A percentile compares a stretch with the other conserved stretches of the same genome.
These are phyloP conservation scores for Toxicodendron radicans DNA, from an alignment of 345 rosid genomes.

Conservation along the genomic window DNA sequence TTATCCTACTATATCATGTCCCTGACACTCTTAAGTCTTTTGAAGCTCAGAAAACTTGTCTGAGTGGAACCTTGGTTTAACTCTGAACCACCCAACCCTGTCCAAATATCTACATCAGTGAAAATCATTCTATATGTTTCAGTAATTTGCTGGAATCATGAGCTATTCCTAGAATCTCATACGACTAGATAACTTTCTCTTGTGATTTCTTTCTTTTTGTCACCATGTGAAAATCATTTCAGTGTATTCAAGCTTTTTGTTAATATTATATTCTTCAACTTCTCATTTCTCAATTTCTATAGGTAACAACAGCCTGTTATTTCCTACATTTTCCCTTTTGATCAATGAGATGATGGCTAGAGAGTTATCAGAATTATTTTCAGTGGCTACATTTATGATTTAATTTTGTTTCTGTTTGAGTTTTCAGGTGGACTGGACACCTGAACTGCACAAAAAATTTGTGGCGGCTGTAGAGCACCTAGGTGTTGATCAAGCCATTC, in stretches of 20 bases:
- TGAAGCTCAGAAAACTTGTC: constrained; percentile 2
- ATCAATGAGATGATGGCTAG: not conserved
- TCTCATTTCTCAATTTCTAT: not conserved
- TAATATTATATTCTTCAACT: not conserved
- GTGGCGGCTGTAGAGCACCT: constrained; percentile 89
- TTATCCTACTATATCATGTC: not conserved
- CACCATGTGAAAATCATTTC: not conserved
- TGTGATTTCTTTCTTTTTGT: not conserved
- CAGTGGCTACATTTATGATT: not conserved
- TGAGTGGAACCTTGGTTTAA: not conserved
- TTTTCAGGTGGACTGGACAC: constrained; percentile 90
- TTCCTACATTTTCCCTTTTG: not conserved
- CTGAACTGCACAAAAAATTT: constrained; percentile 85
- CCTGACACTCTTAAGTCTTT: not conserved
- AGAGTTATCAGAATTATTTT: not conserved
- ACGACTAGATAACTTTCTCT: not conserved
- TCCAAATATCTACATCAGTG: not conserved
- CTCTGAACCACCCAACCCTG: not conserved
- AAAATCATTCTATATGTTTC: not conserved
- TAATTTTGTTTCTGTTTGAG: constrained; percentile 5
- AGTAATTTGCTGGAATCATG: not conserved
- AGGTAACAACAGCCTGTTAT: not conserved
- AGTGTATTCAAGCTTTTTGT: not conserved
- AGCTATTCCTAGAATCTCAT: not conserved
- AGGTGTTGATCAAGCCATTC: constrained; percentile 92